Evolutionary conservation across 2,329 filamentous ascomycete genomes (phyloP).

Genomic region (Chaetomiaceae sp.): DNA sequence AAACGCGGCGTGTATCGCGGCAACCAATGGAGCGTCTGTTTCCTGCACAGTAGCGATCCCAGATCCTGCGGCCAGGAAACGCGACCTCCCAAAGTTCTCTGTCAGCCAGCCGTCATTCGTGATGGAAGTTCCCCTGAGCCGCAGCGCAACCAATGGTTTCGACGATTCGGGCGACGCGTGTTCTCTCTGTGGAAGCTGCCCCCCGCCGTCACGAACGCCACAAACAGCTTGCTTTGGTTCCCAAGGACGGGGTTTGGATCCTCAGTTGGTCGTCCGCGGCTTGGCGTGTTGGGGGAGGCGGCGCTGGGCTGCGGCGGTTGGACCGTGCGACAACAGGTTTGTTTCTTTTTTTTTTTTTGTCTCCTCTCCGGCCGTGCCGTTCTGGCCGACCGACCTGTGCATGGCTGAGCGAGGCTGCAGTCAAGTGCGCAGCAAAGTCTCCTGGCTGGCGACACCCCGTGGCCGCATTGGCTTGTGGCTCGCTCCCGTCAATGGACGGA

Average conservation of each 20-base stretch:
- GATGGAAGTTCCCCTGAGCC: not conserved
- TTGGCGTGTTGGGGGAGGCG: conserved; percentile 4
- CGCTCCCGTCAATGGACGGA: too few relatives aligned
- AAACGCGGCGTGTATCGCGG: conserved; percentile 8
- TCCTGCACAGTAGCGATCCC: not conserved
- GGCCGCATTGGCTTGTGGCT: too few relatives aligned
- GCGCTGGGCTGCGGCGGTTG: not conserved
- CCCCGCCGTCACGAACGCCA: too few relatives aligned
- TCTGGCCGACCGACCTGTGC: too few relatives aligned
- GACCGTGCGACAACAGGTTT: not conserved
- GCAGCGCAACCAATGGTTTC: not conserved
- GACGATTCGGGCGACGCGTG: not conserved
- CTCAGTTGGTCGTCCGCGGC: not conserved
- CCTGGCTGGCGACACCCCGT: too few relatives aligned
- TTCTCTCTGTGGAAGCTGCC: not conserved
- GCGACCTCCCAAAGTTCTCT: not conserved
- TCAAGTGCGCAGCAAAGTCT: too few relatives aligned
- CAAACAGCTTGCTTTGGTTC: too few relatives aligned
- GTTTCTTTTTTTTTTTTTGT: conserved; percentile 6
- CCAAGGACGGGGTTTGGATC: not conserved
- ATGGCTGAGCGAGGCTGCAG: not conserved
- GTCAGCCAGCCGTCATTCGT: not conserved
- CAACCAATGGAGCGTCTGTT: conserved; percentile 4
- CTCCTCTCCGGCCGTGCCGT: too few relatives aligned
- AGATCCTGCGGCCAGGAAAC: not conserved